Conservation (phyloP, 2,329 filamentous ascomycete genomes). For the Paecilomyces formosus region DNA sequence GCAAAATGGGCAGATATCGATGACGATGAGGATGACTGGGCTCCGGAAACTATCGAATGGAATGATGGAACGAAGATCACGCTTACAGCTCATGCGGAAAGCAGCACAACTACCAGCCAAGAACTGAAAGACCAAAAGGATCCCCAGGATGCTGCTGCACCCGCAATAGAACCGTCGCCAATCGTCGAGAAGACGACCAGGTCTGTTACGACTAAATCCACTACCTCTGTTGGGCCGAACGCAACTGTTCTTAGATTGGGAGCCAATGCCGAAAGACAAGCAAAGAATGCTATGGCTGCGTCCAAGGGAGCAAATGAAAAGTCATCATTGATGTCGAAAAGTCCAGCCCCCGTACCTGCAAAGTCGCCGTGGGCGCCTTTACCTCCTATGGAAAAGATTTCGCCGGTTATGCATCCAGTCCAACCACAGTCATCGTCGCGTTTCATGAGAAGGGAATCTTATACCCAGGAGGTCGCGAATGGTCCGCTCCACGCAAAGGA, state of each 20-base stretch:
- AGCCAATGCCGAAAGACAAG: conserved; percentile 38
- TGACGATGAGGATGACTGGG: conserved; percentile 63
- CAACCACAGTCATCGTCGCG: conserved; percentile 39
- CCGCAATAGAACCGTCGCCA: conserved; percentile 15
- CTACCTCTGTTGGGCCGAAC: conserved; percentile 41
- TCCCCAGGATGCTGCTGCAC: conserved; percentile 9
- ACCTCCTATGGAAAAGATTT: conserved; percentile 74
- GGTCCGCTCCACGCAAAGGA: conserved; percentile 59
- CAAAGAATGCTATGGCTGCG: conserved; percentile 36
- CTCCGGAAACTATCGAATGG: conserved; percentile 61
- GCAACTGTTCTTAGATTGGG: conserved; percentile 43
- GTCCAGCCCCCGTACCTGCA: conserved; percentile 53
- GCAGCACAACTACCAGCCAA: conserved; percentile 11
- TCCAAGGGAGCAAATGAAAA: conserved; percentile 48
- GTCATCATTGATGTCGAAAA: conserved; percentile 40
- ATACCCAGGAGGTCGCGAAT: conserved; percentile 48
- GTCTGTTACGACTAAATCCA: conserved; percentile 25
- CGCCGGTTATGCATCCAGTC: conserved; percentile 54
- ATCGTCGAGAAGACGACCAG: conserved; percentile 16
- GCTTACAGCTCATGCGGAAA: conserved; percentile 40
- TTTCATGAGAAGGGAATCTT: conserved; percentile 48
- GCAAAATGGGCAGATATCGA: conserved; percentile 64
- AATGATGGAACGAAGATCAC: conserved; percentile 62
- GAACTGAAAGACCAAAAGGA: conserved; percentile 14
- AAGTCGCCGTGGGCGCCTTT: conserved; percentile 90